Percentiles rank a stretch among this genome's conserved stretches.
phyloP scores from a whole-genome alignment of 2,329 filamentous ascomycete genomes.

The Thielaviopsis ethacetica region DNA sequence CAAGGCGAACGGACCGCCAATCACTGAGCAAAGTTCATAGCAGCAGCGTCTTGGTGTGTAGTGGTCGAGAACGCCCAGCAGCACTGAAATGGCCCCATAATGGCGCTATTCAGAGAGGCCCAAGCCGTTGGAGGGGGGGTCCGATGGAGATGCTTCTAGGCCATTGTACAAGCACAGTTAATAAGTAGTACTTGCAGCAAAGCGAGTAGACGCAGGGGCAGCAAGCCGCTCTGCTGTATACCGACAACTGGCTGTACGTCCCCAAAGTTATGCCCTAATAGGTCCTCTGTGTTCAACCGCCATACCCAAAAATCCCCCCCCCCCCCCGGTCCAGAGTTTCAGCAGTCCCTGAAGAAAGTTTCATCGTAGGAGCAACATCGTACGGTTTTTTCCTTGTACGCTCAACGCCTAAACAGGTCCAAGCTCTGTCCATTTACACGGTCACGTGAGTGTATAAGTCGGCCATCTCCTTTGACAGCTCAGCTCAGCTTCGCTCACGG shows the following conservation, averaged over 20 bases:
- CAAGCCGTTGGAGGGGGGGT: not conserved
- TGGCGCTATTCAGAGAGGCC: not conserved
- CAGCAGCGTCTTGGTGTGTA: not conserved
- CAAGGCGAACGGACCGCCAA: no score
- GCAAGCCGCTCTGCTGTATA: no score
- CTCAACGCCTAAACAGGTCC: not conserved
- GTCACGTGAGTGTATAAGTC: not conserved
- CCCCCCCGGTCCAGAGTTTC: not conserved
- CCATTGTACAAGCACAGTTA: no score
- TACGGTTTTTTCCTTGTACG: not conserved
- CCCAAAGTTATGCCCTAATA: no score
- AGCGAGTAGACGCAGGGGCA: not conserved
- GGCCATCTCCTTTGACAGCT: not conserved
- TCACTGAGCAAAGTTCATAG: not conserved
- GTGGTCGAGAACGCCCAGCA: not conserved
- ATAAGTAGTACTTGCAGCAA: not conserved
- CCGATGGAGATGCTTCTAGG: not conserved
- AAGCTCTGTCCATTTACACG: not conserved
- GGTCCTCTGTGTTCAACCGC: no score
- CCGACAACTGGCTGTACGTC: no score
- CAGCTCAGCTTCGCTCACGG: no score
- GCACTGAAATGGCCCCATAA: not conserved
- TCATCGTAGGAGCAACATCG: not conserved
- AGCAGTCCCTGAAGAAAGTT: not conserved
- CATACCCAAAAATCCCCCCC: not conserved